phyloP scores from a whole-genome alignment of 192 early-diverging fungal species.

The Backusella australiensis region DNA sequence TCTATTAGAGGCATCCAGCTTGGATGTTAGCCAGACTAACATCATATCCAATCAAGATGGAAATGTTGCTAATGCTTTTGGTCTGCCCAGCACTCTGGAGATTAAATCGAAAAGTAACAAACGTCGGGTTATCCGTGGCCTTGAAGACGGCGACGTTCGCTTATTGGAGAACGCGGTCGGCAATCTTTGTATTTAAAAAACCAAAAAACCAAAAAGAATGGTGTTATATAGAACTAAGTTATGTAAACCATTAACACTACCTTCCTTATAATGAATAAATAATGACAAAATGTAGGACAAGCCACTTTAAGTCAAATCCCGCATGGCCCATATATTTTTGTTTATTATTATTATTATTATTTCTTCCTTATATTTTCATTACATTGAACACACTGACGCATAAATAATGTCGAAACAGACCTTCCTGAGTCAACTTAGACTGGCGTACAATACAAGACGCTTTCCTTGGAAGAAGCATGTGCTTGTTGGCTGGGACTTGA shows the following conservation, averaged over 20 bases:
- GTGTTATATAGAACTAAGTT: too few species aligned
- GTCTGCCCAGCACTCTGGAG: not conserved
- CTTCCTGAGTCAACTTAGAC: slow-evolving; percentile 7
- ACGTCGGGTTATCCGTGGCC: slow-evolving; percentile 25
- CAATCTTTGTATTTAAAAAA: slow-evolving; percentile 14
- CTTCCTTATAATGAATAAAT: too few species aligned
- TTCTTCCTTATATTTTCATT: not conserved
- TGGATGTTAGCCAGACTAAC: not conserved
- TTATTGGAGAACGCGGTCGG: slow-evolving; percentile 29
- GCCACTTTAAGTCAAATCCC: too few species aligned
- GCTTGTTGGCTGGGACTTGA: slow-evolving; percentile 29
- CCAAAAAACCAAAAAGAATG: not conserved
- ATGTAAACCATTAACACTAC: too few species aligned
- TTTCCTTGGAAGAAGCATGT: slow-evolving; percentile 40
- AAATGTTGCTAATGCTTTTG: slow-evolving; percentile 14
- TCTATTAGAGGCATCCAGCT: not conserved
- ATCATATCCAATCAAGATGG: not conserved
- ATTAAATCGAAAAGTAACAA: slow-evolving; percentile 15
- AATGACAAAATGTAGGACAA: too few species aligned
- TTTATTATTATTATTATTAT: not conserved
- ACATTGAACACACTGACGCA: not conserved
- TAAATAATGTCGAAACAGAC: not conserved
- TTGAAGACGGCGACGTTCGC: slow-evolving; percentile 34
- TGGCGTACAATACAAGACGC: slow-evolving; percentile 23
- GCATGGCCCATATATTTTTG: too few species aligned